phyloP scores from a whole-genome alignment of 2,329 filamentous ascomycete species.

The Chrysoporthe austroafricana region DNA sequence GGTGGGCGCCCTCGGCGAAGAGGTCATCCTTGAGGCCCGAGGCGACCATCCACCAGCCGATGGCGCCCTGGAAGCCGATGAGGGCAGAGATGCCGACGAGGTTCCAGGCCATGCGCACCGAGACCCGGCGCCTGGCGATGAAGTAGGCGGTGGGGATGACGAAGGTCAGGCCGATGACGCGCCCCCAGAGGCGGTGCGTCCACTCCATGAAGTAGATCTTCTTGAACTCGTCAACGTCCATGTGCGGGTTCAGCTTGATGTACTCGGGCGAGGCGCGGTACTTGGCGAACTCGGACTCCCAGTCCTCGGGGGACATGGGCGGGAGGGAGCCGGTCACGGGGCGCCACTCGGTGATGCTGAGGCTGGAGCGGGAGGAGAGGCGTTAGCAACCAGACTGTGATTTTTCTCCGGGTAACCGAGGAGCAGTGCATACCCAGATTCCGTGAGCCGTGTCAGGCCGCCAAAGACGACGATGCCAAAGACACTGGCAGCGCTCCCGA shows the following conservation, averaged over 20 bases:
- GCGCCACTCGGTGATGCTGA: conserved; percentile 98
- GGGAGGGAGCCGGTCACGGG: conserved; percentile 92
- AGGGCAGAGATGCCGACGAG: conserved; percentile 82
- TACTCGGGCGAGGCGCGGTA: conserved; percentile 94
- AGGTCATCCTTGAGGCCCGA: conserved; percentile 94
- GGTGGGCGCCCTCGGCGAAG: conserved; percentile 87
- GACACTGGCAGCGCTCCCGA: conserved; percentile 88
- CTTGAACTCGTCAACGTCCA: conserved; percentile 94
- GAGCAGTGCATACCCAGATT: conserved; percentile 87
- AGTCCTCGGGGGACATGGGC: conserved; percentile 76
- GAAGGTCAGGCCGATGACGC: conserved; percentile 88
- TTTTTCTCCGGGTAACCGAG: too few species aligned
- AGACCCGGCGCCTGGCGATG: conserved; percentile 77
- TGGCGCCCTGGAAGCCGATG: conserved; percentile 92
- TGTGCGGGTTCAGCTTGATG: conserved; percentile 86
- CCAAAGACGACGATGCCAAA: conserved; percentile 98
- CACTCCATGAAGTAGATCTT: conserved; percentile 99
- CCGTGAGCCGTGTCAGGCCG: conserved; percentile 88
- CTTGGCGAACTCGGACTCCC: conserved; percentile 91
- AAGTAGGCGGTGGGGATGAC: conserved; percentile 89
- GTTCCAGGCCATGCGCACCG: conserved; percentile 74
- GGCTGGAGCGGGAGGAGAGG: conserved; percentile 50
- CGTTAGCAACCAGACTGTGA: background rate
- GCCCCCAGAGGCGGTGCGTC: conserved; percentile 92
- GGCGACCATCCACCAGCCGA: conserved; percentile 99